phyloP scores from a whole-genome alignment of 495 filamentous ascomycete species.

The Penicillium bovifimosum region DNA sequence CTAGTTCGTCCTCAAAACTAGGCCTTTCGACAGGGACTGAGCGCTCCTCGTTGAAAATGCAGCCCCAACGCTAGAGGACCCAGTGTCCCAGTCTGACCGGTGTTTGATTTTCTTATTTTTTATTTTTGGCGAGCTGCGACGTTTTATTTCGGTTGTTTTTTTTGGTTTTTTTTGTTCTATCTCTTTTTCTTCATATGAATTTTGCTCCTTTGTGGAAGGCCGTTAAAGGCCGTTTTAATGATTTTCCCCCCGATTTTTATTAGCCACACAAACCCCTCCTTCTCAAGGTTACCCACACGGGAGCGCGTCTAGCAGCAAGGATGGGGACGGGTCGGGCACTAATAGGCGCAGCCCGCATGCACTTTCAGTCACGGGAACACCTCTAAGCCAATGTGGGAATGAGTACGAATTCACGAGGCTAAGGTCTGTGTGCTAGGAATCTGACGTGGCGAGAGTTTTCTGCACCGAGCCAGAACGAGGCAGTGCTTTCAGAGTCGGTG shows the following conservation, averaged over 20 bases:
- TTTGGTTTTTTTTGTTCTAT: neutral
- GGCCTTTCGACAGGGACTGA: conserved; percentile 19
- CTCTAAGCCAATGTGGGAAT: conserved; percentile 16
- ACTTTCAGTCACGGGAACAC: conserved; percentile 38
- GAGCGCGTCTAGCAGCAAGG: conserved; percentile 29
- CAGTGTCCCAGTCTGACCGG: conserved; percentile 13
- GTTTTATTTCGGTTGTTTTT: conserved; percentile 8
- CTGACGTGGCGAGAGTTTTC: conserved; percentile 7
- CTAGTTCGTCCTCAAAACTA: conserved; percentile 19
- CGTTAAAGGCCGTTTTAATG: neutral
- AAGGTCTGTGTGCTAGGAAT: conserved; percentile 5
- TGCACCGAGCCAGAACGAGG: conserved; percentile 6
- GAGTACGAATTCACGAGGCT: neutral
- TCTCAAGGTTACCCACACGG: conserved; percentile 21
- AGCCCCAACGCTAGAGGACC: conserved; percentile 8
- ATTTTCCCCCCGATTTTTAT: neutral
- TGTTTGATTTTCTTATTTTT: no score
- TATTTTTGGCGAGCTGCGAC: conserved; percentile 14
- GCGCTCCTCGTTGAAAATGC: conserved; percentile 8
- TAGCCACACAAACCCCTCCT: neutral
- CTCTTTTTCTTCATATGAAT: conserved; percentile 3
- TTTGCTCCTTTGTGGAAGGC: neutral
- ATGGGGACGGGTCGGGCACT: conserved; percentile 29
- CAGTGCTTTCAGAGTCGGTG: conserved; percentile 10
- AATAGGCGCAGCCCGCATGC: conserved; percentile 40